These are phyloP conservation scores for Hylodesmum podocarpum DNA, from an alignment of 306 rosid species.

Conservation along the genomic window DNA sequence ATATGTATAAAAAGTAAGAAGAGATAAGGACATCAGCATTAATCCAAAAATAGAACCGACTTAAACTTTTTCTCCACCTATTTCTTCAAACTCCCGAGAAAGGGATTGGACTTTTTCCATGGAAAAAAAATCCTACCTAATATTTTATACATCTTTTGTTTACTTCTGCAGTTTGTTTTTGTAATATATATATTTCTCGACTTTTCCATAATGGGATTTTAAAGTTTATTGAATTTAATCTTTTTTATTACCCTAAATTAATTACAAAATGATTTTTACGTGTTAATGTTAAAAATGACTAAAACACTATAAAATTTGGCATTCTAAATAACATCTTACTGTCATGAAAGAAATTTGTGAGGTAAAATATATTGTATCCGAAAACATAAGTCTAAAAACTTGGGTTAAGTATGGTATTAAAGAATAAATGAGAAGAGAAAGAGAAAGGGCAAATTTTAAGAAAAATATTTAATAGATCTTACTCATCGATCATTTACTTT, in stretches of 20 bases:
- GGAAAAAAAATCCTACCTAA: neutral
- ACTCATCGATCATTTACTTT: too few relatives aligned
- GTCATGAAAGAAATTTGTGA: neutral
- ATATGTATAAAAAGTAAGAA: conserved; percentile 1
- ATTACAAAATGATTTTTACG: too few relatives aligned
- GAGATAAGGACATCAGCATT: neutral
- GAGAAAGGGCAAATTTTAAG: too few relatives aligned
- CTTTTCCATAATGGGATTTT: neutral
- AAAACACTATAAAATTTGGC: neutral
- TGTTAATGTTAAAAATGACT: neutral
- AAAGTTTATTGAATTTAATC: neutral
- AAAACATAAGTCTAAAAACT: neutral
- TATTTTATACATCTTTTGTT: neutral
- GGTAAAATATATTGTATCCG: neutral
- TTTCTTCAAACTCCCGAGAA: neutral
- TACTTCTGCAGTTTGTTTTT: neutral
- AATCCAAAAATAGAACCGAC: conserved; percentile 6
- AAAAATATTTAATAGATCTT: too few relatives aligned
- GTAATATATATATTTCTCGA: neutral
- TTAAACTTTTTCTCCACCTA: conserved; percentile 6
- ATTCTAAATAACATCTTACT: neutral
- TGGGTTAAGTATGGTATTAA: too few relatives aligned
- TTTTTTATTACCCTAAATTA: neutral
- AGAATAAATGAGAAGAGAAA: too few relatives aligned
- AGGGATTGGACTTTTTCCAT: neutral